Conservation (phyloP, 805 yeast species). For the Pichia phayaonensis region DNA sequence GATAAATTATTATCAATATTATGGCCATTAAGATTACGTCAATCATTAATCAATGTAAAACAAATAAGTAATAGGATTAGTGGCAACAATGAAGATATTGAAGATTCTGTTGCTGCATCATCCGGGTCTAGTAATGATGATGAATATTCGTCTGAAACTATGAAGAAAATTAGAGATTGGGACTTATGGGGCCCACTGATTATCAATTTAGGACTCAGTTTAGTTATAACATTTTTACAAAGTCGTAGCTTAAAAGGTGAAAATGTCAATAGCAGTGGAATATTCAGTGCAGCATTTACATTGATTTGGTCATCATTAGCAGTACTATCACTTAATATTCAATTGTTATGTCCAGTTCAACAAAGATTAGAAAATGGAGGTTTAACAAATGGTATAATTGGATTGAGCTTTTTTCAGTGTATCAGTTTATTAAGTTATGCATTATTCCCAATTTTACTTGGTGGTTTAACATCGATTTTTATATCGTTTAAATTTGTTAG, state of each 20-base stretch:
- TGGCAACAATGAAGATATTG: constrained; percentile 13
- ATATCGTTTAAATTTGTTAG: constrained; percentile 37
- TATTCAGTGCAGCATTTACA: constrained; percentile 47
- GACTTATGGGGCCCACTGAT: constrained; percentile 58
- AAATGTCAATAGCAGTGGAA: constrained; percentile 33
- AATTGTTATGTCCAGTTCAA: constrained; percentile 42
- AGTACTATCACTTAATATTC: constrained; percentile 44
- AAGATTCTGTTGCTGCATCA: constrained; percentile 17
- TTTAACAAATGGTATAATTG: constrained; percentile 27
- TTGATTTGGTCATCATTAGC: constrained; percentile 44
- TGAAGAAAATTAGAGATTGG: constrained; percentile 42
- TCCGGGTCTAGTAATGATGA: constrained; percentile 15
- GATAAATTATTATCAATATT: constrained; percentile 29
- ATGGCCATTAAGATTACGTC: constrained; percentile 31
- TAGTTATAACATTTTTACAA: constrained; percentile 40
- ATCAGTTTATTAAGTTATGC: constrained; percentile 50
- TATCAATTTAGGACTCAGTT: constrained; percentile 41
- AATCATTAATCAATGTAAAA: constrained; percentile 23
- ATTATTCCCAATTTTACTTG: constrained; percentile 45
- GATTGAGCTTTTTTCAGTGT: constrained; percentile 47
- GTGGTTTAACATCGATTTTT: constrained; percentile 38
- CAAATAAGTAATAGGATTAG: constrained; percentile 21
- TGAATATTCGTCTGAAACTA: constrained; percentile 29
- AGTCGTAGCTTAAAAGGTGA: constrained; percentile 19
- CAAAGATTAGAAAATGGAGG: constrained; percentile 24